Percentiles rank a stretch among this genome's conserved stretches.
Evolutionary conservation across 192 early-diverging fungal species (phyloP).

Genomic region (Coemansia reversa): DNA sequence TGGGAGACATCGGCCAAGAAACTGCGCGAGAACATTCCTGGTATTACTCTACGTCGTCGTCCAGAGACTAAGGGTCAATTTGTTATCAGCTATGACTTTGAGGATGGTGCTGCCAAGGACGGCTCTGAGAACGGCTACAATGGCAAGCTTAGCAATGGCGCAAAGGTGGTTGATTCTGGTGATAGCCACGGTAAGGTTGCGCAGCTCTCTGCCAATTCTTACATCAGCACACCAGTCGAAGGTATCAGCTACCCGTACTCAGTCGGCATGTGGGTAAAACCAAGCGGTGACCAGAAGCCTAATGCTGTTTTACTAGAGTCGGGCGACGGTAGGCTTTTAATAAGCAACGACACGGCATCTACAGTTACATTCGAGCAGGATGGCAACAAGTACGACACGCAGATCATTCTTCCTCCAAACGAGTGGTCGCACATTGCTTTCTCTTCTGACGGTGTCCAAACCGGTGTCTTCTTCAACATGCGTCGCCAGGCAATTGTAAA

Average conservation of each 20-base stretch:
- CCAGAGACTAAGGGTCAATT: slow-evolving; percentile 39
- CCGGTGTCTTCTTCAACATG: slow-evolving; percentile 45
- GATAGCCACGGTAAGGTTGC: slow-evolving; percentile 44
- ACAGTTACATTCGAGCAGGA: slow-evolving; percentile 43
- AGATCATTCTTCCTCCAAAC: slow-evolving; percentile 30
- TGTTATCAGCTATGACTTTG: slow-evolving; percentile 45
- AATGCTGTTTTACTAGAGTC: slow-evolving; percentile 43
- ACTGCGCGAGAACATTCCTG: slow-evolving; percentile 51
- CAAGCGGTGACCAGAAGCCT: slow-evolving; percentile 29
- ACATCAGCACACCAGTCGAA: slow-evolving; percentile 39
- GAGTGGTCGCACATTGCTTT: slow-evolving; percentile 46
- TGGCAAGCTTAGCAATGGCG: slow-evolving; percentile 49
- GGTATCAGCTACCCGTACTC: slow-evolving; percentile 43
- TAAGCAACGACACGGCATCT: slow-evolving; percentile 37
- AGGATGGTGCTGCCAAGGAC: slow-evolving; percentile 37
- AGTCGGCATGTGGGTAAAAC: slow-evolving; percentile 49
- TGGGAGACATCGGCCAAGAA: slow-evolving; percentile 52
- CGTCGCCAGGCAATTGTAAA: slow-evolving; percentile 27
- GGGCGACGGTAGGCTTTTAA: slow-evolving; percentile 34
- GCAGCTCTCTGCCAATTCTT: slow-evolving; percentile 31
- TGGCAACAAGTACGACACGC: slow-evolving; percentile 41
- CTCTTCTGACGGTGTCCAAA: slow-evolving; percentile 31
- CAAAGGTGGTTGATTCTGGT: slow-evolving; percentile 34
- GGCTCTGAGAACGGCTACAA: slow-evolving; percentile 42
- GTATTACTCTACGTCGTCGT: slow-evolving; percentile 35